These are phyloP conservation scores for Dalechampia spathulata DNA, from an alignment of 441 rosid species.

Conservation along the genomic window DNA sequence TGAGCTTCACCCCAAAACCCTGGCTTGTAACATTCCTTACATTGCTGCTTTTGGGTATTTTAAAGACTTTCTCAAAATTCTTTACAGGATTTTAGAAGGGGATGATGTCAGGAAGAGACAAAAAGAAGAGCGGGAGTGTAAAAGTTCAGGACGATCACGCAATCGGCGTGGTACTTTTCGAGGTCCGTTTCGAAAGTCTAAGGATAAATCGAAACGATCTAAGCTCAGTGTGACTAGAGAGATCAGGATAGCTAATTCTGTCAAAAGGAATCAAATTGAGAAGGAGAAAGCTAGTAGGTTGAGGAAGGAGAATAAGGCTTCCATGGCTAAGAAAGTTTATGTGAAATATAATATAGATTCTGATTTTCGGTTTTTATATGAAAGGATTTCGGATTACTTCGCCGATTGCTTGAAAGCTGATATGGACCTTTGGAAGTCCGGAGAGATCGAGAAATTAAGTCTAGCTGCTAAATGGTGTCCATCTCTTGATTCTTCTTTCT, in stretches of 20 bases:
- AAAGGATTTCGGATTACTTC: not conserved
- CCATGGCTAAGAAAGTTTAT: conserved; percentile 11
- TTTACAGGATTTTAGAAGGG: conserved; percentile 17
- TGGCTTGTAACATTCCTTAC: conserved; percentile 10
- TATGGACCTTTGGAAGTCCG: not conserved
- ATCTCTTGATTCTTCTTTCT: conserved; percentile 7
- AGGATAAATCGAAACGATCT: not conserved
- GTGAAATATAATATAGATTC: conserved; percentile 11
- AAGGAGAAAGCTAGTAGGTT: conserved; percentile 10
- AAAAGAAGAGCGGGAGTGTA: conserved; percentile 3
- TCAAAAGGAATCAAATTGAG: not conserved
- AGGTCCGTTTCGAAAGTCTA: not conserved
- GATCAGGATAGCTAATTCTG: conserved; percentile 2
- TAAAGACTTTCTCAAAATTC: conserved; percentile 20
- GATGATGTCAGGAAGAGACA: conserved; percentile 9
- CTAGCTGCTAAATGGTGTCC: conserved; percentile 16
- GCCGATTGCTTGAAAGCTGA: not conserved
- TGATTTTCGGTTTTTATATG: not conserved
- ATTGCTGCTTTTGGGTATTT: conserved; percentile 15
- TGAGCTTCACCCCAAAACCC: conserved; percentile 16
- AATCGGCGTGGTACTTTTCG: not conserved
- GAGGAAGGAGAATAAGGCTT: conserved; percentile 5
- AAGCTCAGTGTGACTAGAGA: conserved; percentile 2
- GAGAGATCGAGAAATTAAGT: not conserved
- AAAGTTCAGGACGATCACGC: not conserved